Evolutionary conservation across 1,284 basidiomycete genomes (phyloP), one percentile per base, ranked within the genome.

Genomic region (Fomitopsis pinicola): DNA sequence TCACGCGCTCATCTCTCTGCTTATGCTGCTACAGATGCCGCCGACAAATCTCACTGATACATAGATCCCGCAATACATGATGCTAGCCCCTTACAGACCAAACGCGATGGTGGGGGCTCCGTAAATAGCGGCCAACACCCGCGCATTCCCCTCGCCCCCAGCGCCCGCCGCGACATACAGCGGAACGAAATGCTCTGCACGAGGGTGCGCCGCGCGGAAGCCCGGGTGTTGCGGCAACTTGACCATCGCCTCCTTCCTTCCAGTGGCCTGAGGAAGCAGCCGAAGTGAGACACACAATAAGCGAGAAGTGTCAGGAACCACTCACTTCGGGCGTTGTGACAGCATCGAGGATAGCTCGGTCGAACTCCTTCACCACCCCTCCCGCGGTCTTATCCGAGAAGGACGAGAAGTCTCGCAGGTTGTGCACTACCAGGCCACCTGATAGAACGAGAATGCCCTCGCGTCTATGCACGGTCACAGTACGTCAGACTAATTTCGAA

Each of bases 131-230:
- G 77, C 73, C 42, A 89, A 62, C 6, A 87, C 77, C 66, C 72
- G 77, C 12, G 79, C 79, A 30, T 75, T 72, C 14, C 83, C 84
- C 7, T 76, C 78, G 59, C 85, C 86, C 5, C 86, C 88, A n/a
- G 87, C 88, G 9, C 88, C 89, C 26, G 83, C 87, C 5, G 85
- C 89, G 44, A 89, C 77, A 70, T 91, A 91, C 26, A 91, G 67
- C 10, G 89, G 89, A 19, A 91, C 78, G 69, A 89, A 89, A 66
- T 91, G 89, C 26, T 91, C 89, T 67, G 85, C 85, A 6, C 87
- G 77, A 3, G 89, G 89, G 66, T 92, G 87, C 26, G 85, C 80
- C 3, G 77, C 68, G 3, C 86, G 79, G 77, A 90, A 92, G 12
- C 82, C 85, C 15, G 74, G 68, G 66, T 91, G 87, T 46, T 76